phyloP scores from a whole-genome alignment of 208 protist genomes.

The Leishmania tropica region DNA sequence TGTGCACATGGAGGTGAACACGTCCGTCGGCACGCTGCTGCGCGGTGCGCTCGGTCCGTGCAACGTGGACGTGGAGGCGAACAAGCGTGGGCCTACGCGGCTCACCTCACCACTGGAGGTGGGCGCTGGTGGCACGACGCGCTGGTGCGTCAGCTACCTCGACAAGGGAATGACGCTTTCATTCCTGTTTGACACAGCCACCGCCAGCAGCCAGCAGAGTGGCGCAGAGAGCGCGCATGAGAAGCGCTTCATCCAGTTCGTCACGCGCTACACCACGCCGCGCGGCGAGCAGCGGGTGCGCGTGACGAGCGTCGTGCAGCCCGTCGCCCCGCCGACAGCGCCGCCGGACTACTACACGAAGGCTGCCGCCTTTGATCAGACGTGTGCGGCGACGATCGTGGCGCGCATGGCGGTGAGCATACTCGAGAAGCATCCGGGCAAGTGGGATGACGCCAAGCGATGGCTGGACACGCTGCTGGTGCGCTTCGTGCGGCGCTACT shows the following conservation, averaged over 20 bases:
- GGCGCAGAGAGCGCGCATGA: slow-evolving; percentile 21
- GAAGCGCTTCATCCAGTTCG: slow-evolving; percentile 93
- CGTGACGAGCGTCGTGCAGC: slow-evolving; percentile 85
- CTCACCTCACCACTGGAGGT: slow-evolving; percentile 63
- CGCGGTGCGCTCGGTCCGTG: slow-evolving; percentile 75
- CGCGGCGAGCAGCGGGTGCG: slow-evolving; percentile 82
- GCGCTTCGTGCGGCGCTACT: slow-evolving; percentile 95
- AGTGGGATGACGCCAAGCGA: slow-evolving; percentile 94
- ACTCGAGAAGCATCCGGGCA: slow-evolving; percentile 63
- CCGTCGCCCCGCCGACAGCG: slow-evolving; percentile 46
- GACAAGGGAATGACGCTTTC: slow-evolving; percentile 65
- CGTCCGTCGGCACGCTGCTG: slow-evolving; percentile 72
- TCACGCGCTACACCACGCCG: slow-evolving; percentile 93
- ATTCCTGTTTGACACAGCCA: slow-evolving; percentile 84
- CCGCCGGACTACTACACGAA: slow-evolving; percentile 56
- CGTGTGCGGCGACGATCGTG: slow-evolving; percentile 80
- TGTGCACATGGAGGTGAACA: slow-evolving; percentile 73
- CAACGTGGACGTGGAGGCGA: slow-evolving; percentile 53
- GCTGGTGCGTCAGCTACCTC: slow-evolving; percentile 66
- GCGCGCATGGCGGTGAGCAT: slow-evolving; percentile 78
- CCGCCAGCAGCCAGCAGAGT: slow-evolving; percentile 32
- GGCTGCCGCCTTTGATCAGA: slow-evolving; percentile 95
- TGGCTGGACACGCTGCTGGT: slow-evolving; percentile 99
- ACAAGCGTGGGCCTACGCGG: slow-evolving; percentile 31
- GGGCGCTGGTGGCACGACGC: slow-evolving; percentile 59